These are phyloP conservation scores for Chlamydomonas incerta DNA, from an alignment of 139 green algal genomes.

Conservation along the genomic window DNA sequence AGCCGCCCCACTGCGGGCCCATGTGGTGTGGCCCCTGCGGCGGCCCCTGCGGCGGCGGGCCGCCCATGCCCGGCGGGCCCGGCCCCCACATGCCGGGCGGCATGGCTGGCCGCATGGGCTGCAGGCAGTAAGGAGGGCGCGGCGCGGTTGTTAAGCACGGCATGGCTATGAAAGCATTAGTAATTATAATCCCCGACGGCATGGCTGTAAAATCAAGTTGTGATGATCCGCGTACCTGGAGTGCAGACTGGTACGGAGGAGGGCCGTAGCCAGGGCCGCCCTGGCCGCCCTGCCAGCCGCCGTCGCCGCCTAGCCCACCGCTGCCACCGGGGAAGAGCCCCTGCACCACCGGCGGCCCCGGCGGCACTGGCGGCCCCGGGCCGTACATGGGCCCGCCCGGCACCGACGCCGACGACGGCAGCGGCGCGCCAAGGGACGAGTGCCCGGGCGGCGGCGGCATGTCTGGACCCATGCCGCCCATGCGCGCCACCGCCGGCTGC, in stretches of 20 bases:
- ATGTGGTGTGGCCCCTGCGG: background rate
- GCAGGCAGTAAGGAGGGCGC: too few relatives aligned
- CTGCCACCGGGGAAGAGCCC: slow-evolving; percentile 1
- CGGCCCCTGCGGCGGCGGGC: background rate
- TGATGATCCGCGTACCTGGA: background rate
- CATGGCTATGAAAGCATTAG: too few relatives aligned
- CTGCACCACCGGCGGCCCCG: slow-evolving; percentile 1
- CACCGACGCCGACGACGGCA: background rate
- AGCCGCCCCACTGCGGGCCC: background rate
- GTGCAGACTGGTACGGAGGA: background rate
- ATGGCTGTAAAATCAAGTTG: too few relatives aligned
- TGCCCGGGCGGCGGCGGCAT: background rate
- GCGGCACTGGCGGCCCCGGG: background rate
- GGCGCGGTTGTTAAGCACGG: too few relatives aligned
- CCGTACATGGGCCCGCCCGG: background rate
- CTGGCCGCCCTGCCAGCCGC: background rate
- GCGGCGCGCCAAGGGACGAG: too few relatives aligned
- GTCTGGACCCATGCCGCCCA: background rate
- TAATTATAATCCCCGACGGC: too few relatives aligned
- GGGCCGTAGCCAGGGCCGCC: background rate
- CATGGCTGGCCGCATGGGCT: slow-evolving; percentile 2
- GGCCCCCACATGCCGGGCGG: background rate
- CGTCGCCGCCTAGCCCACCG: background rate
- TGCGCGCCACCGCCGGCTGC: too few relatives aligned
- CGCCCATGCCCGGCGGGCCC: background rate